A percentile compares a stretch with the other conserved stretches of the same genome.
These are phyloP conservation scores for Fusarium camptoceras DNA, from an alignment of 2,329 filamentous ascomycete species.

Conservation along the genomic window DNA sequence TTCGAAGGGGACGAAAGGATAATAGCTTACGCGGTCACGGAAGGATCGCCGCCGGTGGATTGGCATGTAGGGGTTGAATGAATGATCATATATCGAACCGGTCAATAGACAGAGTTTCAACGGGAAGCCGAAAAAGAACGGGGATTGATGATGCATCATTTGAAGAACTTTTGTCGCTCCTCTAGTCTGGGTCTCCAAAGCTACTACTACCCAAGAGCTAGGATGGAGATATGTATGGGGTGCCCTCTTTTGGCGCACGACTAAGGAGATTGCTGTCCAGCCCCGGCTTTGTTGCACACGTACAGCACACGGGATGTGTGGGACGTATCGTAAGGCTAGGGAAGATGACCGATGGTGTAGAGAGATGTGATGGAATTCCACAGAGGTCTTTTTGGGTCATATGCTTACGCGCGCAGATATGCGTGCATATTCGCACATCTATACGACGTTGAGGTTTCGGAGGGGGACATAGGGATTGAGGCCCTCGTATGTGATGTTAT, in stretches of 20 bases:
- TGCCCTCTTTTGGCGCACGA: constrained; percentile 10
- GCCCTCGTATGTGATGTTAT: constrained; percentile 17
- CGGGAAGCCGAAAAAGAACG: constrained; percentile 10
- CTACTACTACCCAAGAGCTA: constrained; percentile 1
- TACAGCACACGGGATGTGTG: constrained; percentile 6
- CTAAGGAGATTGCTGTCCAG: constrained; percentile 9
- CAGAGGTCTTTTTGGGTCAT: constrained; percentile 2
- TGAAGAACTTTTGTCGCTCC: constrained; percentile 2
- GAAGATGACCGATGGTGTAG: not conserved
- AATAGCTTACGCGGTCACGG: constrained; percentile 7
- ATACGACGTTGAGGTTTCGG: not conserved
- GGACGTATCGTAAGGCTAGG: constrained; percentile 23
- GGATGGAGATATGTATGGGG: constrained; percentile 15
- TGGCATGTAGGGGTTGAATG: not conserved
- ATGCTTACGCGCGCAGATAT: not conserved
- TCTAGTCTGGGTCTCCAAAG: not conserved
- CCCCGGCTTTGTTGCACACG: constrained; percentile 13
- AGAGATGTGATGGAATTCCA: not conserved
- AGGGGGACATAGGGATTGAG: not conserved
- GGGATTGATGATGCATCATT: constrained; percentile 4
- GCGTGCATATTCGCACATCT: constrained; percentile 1
- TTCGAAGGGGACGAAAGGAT: constrained; percentile 17
- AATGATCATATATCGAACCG: constrained; percentile 22
- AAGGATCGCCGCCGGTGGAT: constrained; percentile 7
- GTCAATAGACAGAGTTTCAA: constrained; percentile 14